A percentile compares a stretch with the other conserved stretches of the same genome.
Conservation (phyloP, 345 rosid genomes). For the Hibiscus tridactylites region DNA sequence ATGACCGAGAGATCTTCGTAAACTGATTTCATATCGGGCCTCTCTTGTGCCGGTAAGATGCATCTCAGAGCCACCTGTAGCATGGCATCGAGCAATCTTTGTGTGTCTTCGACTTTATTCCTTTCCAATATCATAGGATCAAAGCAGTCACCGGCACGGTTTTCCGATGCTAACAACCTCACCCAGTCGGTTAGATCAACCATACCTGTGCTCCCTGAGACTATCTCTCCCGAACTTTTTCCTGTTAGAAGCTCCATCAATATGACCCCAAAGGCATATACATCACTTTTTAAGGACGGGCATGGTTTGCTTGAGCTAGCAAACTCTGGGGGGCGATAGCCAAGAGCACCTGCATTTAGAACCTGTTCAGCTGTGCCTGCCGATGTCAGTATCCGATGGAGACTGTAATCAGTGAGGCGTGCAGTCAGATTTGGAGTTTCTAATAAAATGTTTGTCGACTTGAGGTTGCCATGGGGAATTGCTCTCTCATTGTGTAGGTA, state of each 20-base stretch:
- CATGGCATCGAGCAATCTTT: slow-evolving; percentile 35
- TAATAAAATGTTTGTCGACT: slow-evolving; percentile 71
- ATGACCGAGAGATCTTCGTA: slow-evolving; percentile 47
- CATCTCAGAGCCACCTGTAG: slow-evolving; percentile 64
- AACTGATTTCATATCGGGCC: slow-evolving; percentile 67
- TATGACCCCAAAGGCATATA: slow-evolving; percentile 74
- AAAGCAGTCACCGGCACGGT: slow-evolving; percentile 52
- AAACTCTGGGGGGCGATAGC: slow-evolving; percentile 87
- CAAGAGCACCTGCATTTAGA: slow-evolving; percentile 76
- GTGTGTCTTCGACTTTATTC: slow-evolving; percentile 13
- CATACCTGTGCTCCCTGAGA: slow-evolving; percentile 45
- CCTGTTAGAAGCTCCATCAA: slow-evolving; percentile 74
- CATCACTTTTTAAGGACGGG: slow-evolving; percentile 85
- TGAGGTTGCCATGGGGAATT: slow-evolving; percentile 91
- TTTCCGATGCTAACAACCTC: slow-evolving; percentile 38
- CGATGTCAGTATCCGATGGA: slow-evolving; percentile 70
- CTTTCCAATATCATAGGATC: slow-evolving; percentile 34
- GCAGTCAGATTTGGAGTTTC: slow-evolving; percentile 44
- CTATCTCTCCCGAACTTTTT: slow-evolving; percentile 55
- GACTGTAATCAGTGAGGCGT: slow-evolving; percentile 70
- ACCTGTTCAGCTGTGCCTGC: slow-evolving; percentile 88
- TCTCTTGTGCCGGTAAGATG: slow-evolving; percentile 67
- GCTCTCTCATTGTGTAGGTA: slow-evolving; percentile 74
- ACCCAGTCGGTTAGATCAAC: slow-evolving; percentile 90
- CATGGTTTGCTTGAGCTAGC: slow-evolving; percentile 73